Conservation (phyloP, 1,284 basidiomycete species). For the Butyriboletus appendiculatus region DNA sequence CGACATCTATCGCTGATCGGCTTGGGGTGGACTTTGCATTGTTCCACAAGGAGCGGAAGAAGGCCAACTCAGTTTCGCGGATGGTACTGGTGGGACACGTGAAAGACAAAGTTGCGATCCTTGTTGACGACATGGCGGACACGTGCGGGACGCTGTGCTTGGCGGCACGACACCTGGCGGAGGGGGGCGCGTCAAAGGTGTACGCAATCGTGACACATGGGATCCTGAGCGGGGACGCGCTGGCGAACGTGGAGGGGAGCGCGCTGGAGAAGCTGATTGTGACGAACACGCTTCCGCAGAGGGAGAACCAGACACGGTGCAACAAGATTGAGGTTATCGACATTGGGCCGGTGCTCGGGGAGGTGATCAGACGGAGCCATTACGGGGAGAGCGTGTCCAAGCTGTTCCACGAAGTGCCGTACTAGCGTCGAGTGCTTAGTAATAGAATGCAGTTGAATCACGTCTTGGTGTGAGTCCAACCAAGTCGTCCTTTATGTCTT, state of each 20-base stretch:
- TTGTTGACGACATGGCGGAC: slow-evolving; percentile 99
- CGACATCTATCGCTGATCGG: slow-evolving; percentile 96
- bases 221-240: slow-evolving; percentile 89
- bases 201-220: slow-evolving; percentile 98
- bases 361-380: slow-evolving; percentile 93
- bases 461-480: slow-evolving; percentile 5
- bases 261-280: slow-evolving; percentile 94
- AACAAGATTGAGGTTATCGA: slow-evolving; percentile 95
- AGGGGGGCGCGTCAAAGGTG: slow-evolving; percentile 87
- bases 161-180: slow-evolving; percentile 86
- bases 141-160: slow-evolving; percentile 97
- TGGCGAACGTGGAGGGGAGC: slow-evolving; percentile 71
- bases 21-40: slow-evolving; percentile 98
- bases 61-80: slow-evolving; percentile 98
- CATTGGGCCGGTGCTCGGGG: slow-evolving; percentile 92
- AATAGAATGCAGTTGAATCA: slow-evolving; percentile 14
- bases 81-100: slow-evolving; percentile 99
- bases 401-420: slow-evolving; percentile 84
- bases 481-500: slow-evolving; percentile 26
- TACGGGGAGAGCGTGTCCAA: slow-evolving; percentile 85
- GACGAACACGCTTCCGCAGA: slow-evolving; percentile 97
- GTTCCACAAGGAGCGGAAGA: slow-evolving; percentile 99
- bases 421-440: slow-evolving; percentile 45
- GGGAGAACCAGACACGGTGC: slow-evolving; percentile 75
- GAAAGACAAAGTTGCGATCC: slow-evolving; percentile 90